Conservation (phyloP, 352 stramenopile species). For the Phytophthora brassicae region DNA sequence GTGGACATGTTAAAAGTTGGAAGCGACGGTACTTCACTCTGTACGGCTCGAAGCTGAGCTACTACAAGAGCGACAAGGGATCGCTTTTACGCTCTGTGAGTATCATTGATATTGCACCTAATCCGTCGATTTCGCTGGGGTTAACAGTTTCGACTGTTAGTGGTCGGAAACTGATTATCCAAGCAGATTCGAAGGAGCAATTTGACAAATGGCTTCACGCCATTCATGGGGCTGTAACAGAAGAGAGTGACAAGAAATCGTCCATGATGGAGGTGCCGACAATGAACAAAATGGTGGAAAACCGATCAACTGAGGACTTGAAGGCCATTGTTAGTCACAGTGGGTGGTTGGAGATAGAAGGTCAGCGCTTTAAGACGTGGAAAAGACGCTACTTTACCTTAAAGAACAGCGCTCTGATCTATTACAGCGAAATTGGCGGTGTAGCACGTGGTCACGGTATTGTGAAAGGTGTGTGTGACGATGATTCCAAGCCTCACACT, state of each 20-base stretch:
- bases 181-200: conserved; percentile 64
- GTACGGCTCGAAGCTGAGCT: conserved; percentile 66
- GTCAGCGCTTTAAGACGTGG: conserved; percentile 76
- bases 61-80: conserved; percentile 73
- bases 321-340: conserved; percentile 36
- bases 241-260: conserved; percentile 7
- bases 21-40: conserved; percentile 79
- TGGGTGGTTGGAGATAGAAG: conserved; percentile 81
- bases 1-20: conserved; percentile 65
- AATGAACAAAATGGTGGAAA: conserved; percentile 13
- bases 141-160: conserved; percentile 46
- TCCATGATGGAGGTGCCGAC: conserved; percentile 7
- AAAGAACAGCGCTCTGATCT: conserved; percentile 71
- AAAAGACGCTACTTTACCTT: conserved; percentile 76
- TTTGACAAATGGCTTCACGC: conserved; percentile 62
- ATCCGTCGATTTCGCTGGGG: conserved; percentile 39
- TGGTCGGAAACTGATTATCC: conserved; percentile 56
- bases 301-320: conserved; percentile 21
- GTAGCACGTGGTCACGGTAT: conserved; percentile 62
- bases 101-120: conserved; percentile 39
- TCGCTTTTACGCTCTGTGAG: conserved; percentile 50
- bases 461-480: conserved; percentile 43
- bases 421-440: conserved; percentile 64
- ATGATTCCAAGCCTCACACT: conserved; percentile 53
- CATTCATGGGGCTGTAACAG: conserved; percentile 35